Conservation (phyloP, 805 yeast genomes). For the Metschnikowia drakensbergensis region DNA sequence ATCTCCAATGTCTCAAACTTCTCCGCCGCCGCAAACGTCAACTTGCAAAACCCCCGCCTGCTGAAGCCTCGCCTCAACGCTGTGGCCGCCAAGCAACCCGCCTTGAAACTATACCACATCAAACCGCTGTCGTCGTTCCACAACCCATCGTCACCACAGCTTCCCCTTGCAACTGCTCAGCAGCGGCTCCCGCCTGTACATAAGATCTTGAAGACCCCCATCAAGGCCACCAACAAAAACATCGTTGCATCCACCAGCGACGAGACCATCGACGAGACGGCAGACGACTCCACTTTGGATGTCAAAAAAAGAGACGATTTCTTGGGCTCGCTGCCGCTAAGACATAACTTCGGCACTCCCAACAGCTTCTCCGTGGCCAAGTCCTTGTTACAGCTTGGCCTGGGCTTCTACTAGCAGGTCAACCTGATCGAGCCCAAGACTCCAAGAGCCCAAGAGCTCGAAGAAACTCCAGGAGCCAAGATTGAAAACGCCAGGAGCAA, state of each 20-base stretch:
- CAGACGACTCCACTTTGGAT: conserved; percentile 17
- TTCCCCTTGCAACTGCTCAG: conserved; percentile 15
- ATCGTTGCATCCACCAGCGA: conserved; percentile 18
- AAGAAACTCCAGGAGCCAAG: too few relatives aligned
- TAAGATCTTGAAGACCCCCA: conserved; percentile 43
- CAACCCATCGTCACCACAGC: conserved; percentile 12
- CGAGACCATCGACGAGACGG: conserved; percentile 22
- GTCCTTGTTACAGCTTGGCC: conserved; percentile 42
- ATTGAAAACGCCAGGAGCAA: too few relatives aligned
- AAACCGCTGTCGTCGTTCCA: conserved; percentile 35
- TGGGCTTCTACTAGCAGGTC: conserved; percentile 22
- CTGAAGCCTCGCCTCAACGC: conserved; percentile 12
- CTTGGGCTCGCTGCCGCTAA: conserved; percentile 34
- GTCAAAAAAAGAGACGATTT: conserved; percentile 19
- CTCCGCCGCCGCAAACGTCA: conserved; percentile 14
- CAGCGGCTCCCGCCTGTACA: conserved; percentile 36
- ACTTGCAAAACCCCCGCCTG: conserved; percentile 12
- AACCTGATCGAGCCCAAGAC: too few relatives aligned
- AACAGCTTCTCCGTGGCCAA: conserved; percentile 44
- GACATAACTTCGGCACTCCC: conserved; percentile 39
- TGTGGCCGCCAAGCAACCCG: conserved; percentile 20
- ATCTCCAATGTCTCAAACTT: background rate
- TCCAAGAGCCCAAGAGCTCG: too few relatives aligned
- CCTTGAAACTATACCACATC: conserved; percentile 36
- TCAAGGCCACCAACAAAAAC: conserved; percentile 29